A percentile compares a stretch with the other conserved stretches of the same genome.
Conservation (phyloP, 495 filamentous ascomycete genomes). For the Cercophora newfieldiana region DNA sequence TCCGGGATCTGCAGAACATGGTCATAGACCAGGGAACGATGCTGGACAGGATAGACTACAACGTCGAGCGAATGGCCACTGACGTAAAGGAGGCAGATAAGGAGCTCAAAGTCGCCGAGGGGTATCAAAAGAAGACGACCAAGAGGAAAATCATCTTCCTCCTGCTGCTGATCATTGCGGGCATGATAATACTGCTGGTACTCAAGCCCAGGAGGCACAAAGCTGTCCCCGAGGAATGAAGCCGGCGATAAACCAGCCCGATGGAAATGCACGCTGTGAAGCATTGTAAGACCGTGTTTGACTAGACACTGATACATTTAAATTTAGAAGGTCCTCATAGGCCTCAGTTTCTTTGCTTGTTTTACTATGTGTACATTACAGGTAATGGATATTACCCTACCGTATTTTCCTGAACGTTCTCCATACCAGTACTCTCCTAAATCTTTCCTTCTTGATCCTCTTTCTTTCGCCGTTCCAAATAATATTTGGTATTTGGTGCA, state of each 20-base stretch:
- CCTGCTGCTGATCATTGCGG: slow-evolving; percentile 77
- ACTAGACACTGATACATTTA: slow-evolving; percentile 3
- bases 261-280: neutral
- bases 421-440: neutral
- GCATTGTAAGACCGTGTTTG: slow-evolving; percentile 6
- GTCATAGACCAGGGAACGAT: slow-evolving; percentile 98
- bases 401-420: no score
- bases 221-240: neutral
- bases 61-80: slow-evolving; percentile 86
- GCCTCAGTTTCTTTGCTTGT: neutral
- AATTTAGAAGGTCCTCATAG: neutral
- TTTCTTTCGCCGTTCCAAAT: neutral
- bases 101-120: slow-evolving; percentile 78
- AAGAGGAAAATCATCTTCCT: slow-evolving; percentile 91
- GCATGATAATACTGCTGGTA: slow-evolving; percentile 79
- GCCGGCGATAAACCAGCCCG: neutral
- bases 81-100: slow-evolving; percentile 91
- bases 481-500: neutral
- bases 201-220: slow-evolving; percentile 72
- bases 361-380: neutral
- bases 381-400: neutral
- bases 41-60: slow-evolving; percentile 97
- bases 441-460: neutral
- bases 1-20: slow-evolving; percentile 93
- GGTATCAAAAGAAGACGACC: slow-evolving; percentile 84